Conservation (phyloP, 2,329 filamentous ascomycete species). For the Cercospora sojina region DNA sequence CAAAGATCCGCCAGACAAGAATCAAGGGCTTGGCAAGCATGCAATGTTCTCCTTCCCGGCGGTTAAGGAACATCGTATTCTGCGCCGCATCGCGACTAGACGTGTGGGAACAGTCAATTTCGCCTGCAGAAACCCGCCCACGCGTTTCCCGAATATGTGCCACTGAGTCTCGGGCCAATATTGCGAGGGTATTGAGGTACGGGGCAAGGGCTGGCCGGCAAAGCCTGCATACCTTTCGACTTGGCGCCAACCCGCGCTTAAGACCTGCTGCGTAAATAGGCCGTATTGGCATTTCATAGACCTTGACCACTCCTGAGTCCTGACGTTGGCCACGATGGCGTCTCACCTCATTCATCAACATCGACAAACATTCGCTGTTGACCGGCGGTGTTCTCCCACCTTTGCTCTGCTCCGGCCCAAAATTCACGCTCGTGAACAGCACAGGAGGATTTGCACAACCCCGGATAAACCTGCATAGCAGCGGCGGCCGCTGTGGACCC, state of each 20-base stretch:
- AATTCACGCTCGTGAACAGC: not conserved
- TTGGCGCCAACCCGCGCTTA: not conserved
- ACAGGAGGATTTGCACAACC: not conserved
- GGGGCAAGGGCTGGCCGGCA: not conserved
- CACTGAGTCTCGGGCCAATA: not conserved
- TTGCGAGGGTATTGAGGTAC: not conserved
- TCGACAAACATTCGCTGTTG: not conserved
- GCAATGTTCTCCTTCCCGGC: not conserved
- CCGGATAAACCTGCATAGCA: not conserved
- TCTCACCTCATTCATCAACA: not conserved
- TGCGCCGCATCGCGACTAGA: not conserved
- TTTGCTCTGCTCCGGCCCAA: not conserved
- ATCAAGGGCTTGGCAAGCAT: constrained; percentile 5
- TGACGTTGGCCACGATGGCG: not conserved
- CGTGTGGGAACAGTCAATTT: not conserved
- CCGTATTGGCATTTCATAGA: not conserved
- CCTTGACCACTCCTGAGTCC: not conserved
- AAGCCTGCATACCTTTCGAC: not conserved
- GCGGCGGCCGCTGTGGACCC: not conserved
- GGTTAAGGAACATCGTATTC: not conserved
- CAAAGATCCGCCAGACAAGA: not conserved
- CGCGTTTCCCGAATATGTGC: not conserved
- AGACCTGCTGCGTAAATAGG: not conserved
- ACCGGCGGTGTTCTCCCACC: not conserved
- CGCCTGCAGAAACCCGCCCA: not conserved